phyloP scores from a whole-genome alignment of 495 filamentous ascomycete species.

The Schizothecium vesticola region DNA sequence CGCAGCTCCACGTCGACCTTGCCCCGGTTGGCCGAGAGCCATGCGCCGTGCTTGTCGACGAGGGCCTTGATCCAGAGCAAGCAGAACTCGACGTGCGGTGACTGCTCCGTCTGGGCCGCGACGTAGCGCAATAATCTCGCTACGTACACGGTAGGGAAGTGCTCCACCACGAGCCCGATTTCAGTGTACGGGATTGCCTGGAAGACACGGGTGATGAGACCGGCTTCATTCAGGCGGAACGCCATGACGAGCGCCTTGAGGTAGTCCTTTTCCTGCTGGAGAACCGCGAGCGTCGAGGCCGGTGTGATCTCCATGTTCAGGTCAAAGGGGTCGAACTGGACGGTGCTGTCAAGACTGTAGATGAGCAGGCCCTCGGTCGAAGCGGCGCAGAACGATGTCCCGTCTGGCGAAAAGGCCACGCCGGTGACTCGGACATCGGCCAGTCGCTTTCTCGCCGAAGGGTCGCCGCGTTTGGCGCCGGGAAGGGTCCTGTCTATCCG shows the following conservation, averaged over 20 bases:
- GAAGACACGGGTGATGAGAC: constrained; percentile 76
- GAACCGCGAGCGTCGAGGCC: constrained; percentile 65
- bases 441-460: constrained; percentile 63
- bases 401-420: constrained; percentile 82
- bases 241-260: constrained; percentile 94
- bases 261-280: constrained; percentile 71
- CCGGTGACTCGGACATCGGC: constrained; percentile 83
- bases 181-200: constrained; percentile 71
- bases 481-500: constrained; percentile 81
- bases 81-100: constrained; percentile 89
- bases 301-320: constrained; percentile 90
- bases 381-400: constrained; percentile 87
- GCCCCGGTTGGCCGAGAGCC: constrained; percentile 70
- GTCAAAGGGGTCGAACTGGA: constrained; percentile 92
- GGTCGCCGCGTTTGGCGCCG: constrained; percentile 77
- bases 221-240: constrained; percentile 81
- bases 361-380: constrained; percentile 91
- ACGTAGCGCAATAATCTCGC: constrained; percentile 75
- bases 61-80: constrained; percentile 87
- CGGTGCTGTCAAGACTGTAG: constrained; percentile 75
- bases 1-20: constrained; percentile 77
- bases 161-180: constrained; percentile 70
- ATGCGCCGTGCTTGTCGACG: constrained; percentile 72
- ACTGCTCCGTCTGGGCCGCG: constrained; percentile 81
- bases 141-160: constrained; percentile 83